Evolutionary conservation across 169 alveolate genomes (phyloP).

Genomic region (Plasmodium berghei): DNA sequence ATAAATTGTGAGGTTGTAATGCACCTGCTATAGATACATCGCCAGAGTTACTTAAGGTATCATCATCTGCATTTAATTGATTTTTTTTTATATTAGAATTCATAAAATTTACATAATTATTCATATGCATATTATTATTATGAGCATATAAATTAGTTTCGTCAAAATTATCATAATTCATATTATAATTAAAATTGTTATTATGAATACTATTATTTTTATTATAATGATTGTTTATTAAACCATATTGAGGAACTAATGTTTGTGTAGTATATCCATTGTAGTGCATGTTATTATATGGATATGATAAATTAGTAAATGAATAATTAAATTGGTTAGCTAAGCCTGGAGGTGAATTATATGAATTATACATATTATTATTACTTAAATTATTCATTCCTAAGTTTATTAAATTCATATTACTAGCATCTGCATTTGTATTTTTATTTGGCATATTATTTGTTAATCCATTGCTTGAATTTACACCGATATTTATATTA

Average conservation of each 20-base stretch:
- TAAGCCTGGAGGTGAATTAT: constrained; percentile 73
- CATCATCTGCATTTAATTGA: constrained; percentile 59
- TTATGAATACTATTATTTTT: constrained; percentile 57
- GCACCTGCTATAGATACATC: constrained; percentile 60
- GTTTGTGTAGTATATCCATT: constrained; percentile 68
- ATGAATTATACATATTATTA: constrained; percentile 58
- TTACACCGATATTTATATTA: background rate
- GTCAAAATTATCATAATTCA: constrained; percentile 67
- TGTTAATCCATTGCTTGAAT: constrained; percentile 9
- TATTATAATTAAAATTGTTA: constrained; percentile 50
- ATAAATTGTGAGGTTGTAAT: constrained; percentile 14
- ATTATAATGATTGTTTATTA: constrained; percentile 47
- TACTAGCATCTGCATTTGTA: constrained; percentile 50
- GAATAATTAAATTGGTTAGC: constrained; percentile 61
- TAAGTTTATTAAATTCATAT: constrained; percentile 33
- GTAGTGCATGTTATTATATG: constrained; percentile 63
- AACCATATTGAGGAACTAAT: constrained; percentile 54
- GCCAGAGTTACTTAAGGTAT: constrained; percentile 60
- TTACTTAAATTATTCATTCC: constrained; percentile 45
- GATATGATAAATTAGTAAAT: constrained; percentile 49
- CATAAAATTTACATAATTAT: constrained; percentile 60
- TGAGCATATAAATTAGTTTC: constrained; percentile 65
- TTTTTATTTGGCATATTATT: constrained; percentile 41
- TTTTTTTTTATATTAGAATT: constrained; percentile 51
- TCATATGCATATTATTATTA: constrained; percentile 54